A percentile compares a stretch with the other conserved stretches of the same genome.
phyloP scores from a whole-genome alignment of 169 alveolate genomes.

The Besnoitia besnoiti region DNA sequence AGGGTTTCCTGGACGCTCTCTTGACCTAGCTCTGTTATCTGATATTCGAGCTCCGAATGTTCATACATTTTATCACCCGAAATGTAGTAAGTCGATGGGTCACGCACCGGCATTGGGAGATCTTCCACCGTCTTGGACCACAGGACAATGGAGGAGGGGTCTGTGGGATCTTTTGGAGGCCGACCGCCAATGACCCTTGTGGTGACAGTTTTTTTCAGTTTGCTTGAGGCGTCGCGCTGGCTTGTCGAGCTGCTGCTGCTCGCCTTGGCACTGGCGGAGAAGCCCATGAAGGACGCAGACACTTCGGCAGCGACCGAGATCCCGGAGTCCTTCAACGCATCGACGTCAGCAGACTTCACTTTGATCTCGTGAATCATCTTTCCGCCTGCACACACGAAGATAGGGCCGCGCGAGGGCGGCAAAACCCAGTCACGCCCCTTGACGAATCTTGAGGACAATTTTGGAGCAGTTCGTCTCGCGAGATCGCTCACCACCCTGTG shows the following conservation, averaged over 20 bases:
- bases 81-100: too few relatives aligned
- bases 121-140: constrained; percentile 64
- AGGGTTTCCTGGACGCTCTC: too few relatives aligned
- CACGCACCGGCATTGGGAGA: constrained; percentile 66
- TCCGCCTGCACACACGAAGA: neutral
- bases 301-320: constrained; percentile 5
- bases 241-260: neutral
- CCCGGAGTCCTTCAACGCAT: neutral
- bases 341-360: neutral
- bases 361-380: neutral
- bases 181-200: constrained; percentile 57
- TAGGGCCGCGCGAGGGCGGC: too few relatives aligned
- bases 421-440: too few relatives aligned
- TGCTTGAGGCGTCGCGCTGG: neutral
- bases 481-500: too few relatives aligned
- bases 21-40: too few relatives aligned
- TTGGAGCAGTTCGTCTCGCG: too few relatives aligned
- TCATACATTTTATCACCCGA: too few relatives aligned
- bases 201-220: neutral
- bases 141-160: constrained; percentile 30
- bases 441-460: too few relatives aligned
- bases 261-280: neutral
- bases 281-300: neutral
- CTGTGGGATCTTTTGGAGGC: constrained; percentile 57
- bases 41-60: too few relatives aligned